Evolutionary conservation across 202 grass and related monocot genomes (phyloP), one percentile per base, ranked within the genome.

Genomic region (Hordeum pubiflorum): DNA sequence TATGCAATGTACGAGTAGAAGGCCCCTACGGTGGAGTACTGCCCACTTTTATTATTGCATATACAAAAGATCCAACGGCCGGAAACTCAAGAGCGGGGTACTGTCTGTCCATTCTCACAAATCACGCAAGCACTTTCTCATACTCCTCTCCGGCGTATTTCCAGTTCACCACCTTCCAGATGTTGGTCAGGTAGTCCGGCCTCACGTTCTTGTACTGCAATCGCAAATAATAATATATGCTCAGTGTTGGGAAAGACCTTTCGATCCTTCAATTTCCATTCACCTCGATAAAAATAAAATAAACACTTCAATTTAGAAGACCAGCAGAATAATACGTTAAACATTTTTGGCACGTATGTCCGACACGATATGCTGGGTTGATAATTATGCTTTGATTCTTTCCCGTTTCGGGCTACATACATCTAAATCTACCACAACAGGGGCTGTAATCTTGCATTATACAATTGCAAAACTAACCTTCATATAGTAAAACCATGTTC

Each of bases 101-200:
- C 18, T 2, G 39, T 12, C 36, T 69, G 27, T 1, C 34, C 10
- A 32, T 18, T 59, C 62, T 54, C 34, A 71, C 50, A 43, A 34
- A 38, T 97, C 86, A 97, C 14, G 82, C 90, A 41, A 43, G 58
- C 77, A 64, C 85, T 60, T 91, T 93, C 13, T 91, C 92, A 9
- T 85, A 98, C 57, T 90, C 82, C 83, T 89, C 89, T 31, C 90
- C 75, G 7, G 92, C 87, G 6, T 98, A 98, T 79, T 98, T 95
- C 96, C 96, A 98, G 85, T 95, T 95, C 41, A 95, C 86, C 57
- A 98, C 96, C 81, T 93, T 98, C 96, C 96, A 98, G 44, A 98
- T 85, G 83, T 91, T 98, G 41, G 81, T 95, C 60, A 98, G 85
- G 72, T 98, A 98, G 44, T 98, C 96, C 21, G 92, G 92, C 59